phyloP scores from a whole-genome alignment of 108 stramenopile species.

The Cylindrotheca closterium region DNA sequence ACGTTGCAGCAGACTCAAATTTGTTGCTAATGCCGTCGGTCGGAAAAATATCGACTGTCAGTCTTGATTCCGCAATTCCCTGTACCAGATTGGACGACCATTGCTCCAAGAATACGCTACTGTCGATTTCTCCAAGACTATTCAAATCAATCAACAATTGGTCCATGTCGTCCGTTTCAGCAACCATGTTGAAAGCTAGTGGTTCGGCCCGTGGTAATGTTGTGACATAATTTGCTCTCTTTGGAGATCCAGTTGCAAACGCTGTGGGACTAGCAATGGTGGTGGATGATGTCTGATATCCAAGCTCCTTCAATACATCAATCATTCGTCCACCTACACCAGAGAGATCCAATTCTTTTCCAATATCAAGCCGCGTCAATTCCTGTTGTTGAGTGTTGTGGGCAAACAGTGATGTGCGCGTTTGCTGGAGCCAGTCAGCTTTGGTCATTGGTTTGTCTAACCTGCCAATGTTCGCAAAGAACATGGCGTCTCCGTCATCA shows the following conservation, averaged over 20 bases:
- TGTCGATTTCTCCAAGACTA: too few relatives aligned
- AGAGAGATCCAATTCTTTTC: neutral
- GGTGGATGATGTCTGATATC: constrained; percentile 30
- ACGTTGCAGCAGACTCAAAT: too few relatives aligned
- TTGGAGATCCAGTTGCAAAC: neutral
- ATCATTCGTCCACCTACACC: constrained; percentile 54
- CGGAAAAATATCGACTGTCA: too few relatives aligned
- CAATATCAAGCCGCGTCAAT: constrained; percentile 34
- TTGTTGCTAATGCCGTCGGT: too few relatives aligned
- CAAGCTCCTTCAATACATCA: constrained; percentile 43
- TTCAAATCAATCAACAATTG: too few relatives aligned
- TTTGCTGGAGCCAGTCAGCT: constrained; percentile 9
- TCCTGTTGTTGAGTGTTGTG: constrained; percentile 51
- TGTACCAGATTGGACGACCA: too few relatives aligned
- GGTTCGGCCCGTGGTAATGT: neutral
- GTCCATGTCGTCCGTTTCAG: too few relatives aligned
- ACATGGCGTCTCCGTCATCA: constrained; percentile 34
- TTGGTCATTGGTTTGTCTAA: constrained; percentile 12
- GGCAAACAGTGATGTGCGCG: constrained; percentile 46
- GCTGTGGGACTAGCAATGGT: constrained; percentile 19
- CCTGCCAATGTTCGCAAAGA: constrained; percentile 53
- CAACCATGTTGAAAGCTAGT: too few relatives aligned
- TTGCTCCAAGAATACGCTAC: too few relatives aligned
- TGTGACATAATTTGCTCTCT: neutral
- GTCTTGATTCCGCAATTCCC: too few relatives aligned